Conservation (phyloP, 345 rosid genomes). For the Lagerstroemia speciosa region DNA sequence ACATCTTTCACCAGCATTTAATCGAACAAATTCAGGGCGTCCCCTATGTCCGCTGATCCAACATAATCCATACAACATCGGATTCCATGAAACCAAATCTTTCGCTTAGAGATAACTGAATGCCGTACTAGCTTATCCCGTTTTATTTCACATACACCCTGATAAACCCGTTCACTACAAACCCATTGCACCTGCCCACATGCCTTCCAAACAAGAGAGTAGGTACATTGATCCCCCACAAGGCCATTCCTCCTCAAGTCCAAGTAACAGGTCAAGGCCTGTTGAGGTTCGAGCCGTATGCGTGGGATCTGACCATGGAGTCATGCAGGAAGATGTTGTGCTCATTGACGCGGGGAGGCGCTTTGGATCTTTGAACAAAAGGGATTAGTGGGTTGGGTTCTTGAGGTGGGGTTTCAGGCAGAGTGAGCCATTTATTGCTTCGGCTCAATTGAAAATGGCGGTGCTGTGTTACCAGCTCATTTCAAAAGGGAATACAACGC, state of each 20-base stretch:
- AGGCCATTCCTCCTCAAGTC: constrained; percentile 20
- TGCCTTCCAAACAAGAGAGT: constrained; percentile 30
- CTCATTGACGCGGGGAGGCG: constrained; percentile 12
- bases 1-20: constrained; percentile 33
- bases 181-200: constrained; percentile 17
- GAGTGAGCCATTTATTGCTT: too few relatives aligned
- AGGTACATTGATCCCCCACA: constrained; percentile 23
- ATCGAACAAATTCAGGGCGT: constrained; percentile 29
- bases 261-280: constrained; percentile 21
- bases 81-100: constrained; percentile 33
- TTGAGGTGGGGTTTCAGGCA: too few relatives aligned
- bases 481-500: neutral
- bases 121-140: constrained; percentile 17
- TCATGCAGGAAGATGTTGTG: constrained; percentile 24
- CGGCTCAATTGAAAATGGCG: neutral
- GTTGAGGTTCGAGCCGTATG: constrained; percentile 7
- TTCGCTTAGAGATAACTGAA: constrained; percentile 26
- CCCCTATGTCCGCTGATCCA: constrained; percentile 16
- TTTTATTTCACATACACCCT: constrained; percentile 28
- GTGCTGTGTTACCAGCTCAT: neutral
- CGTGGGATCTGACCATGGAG: constrained; percentile 25
- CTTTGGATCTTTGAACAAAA: too few relatives aligned
- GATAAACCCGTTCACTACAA: constrained; percentile 25
- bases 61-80: constrained; percentile 25
- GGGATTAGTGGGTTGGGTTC: too few relatives aligned